A percentile compares a stretch with the other conserved stretches of the same genome.
Conservation (phyloP, 495 filamentous ascomycete species). For the Penicillium ucsense region DNA sequence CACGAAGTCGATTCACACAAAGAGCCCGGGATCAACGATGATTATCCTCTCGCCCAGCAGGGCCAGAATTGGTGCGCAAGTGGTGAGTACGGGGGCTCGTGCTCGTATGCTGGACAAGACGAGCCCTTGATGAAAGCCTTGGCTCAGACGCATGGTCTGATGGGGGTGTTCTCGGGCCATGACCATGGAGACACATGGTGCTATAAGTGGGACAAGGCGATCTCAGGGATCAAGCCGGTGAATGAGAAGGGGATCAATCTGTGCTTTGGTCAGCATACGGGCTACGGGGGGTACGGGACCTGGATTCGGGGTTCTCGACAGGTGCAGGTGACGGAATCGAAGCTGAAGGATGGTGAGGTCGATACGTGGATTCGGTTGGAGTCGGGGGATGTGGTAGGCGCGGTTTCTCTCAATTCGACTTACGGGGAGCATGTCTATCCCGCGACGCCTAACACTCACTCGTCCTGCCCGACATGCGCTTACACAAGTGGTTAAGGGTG, state of each 20-base stretch:
- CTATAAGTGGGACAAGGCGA: constrained; percentile 17
- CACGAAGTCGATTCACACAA: constrained; percentile 23
- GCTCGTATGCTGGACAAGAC: constrained; percentile 39
- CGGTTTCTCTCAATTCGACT: constrained; percentile 13
- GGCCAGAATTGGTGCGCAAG: constrained; percentile 32
- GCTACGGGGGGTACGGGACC: constrained; percentile 60
- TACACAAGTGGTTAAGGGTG: neutral
- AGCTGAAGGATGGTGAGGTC: neutral
- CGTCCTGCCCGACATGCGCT: neutral
- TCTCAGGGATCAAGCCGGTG: constrained; percentile 15
- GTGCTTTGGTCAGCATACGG: constrained; percentile 57
- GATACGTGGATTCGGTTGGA: constrained; percentile 14
- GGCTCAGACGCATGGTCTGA: constrained; percentile 40
- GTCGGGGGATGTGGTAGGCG: constrained; percentile 5
- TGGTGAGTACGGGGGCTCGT: neutral
- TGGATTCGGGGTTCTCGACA: constrained; percentile 49
- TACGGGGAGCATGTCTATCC: constrained; percentile 12
- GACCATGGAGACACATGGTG: constrained; percentile 62
- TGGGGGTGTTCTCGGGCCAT: constrained; percentile 54
- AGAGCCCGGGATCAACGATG: constrained; percentile 58
- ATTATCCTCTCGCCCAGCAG: constrained; percentile 46
- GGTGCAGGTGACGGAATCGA: constrained; percentile 4
- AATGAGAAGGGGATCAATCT: constrained; percentile 34
- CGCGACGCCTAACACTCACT: neutral
- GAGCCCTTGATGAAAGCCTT: constrained; percentile 54